These are phyloP conservation scores for Sporothrix globosa DNA, from an alignment of 2,329 filamentous ascomycete species.

Conservation along the genomic window DNA sequence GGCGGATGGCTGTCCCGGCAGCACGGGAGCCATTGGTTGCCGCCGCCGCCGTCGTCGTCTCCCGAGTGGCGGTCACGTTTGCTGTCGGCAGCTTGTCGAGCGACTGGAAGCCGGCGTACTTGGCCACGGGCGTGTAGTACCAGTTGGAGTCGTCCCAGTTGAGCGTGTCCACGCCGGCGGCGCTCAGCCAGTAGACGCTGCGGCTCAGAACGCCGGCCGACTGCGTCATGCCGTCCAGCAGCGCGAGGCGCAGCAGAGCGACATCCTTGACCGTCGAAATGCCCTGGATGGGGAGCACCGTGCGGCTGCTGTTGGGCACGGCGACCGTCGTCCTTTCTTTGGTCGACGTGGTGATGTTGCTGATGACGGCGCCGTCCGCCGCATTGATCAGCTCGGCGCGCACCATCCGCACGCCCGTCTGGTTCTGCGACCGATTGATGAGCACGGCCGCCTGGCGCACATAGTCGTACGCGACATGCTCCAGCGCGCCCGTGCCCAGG, in stretches of 20 bases:
- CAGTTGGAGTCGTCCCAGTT: conserved; percentile 62
- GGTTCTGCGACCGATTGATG: conserved; percentile 57
- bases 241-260: conserved; percentile 55
- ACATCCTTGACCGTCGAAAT: conserved; percentile 45
- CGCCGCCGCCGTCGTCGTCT: too few species aligned
- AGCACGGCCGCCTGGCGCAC: conserved; percentile 51
- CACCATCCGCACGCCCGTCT: conserved; percentile 48
- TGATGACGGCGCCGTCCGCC: conserved; percentile 50
- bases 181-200: conserved; percentile 64
- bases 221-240: conserved; percentile 40
- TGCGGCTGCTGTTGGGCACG: conserved; percentile 51
- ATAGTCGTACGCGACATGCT: conserved; percentile 62
- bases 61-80: conserved; percentile 41
- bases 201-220: conserved; percentile 49
- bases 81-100: conserved; percentile 49
- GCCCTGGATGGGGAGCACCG: conserved; percentile 40
- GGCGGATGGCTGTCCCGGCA: conserved; percentile 16
- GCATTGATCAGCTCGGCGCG: conserved; percentile 54
- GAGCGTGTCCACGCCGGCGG: conserved; percentile 50
- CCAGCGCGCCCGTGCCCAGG: conserved; percentile 47
- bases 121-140: conserved; percentile 60
- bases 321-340: conserved; percentile 24
- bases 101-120: conserved; percentile 54
- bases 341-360: conserved; percentile 37
- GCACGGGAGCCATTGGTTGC: background rate